Evolutionary conservation across 2,329 filamentous ascomycete genomes (phyloP).

Genomic region (Periconia sp.): DNA sequence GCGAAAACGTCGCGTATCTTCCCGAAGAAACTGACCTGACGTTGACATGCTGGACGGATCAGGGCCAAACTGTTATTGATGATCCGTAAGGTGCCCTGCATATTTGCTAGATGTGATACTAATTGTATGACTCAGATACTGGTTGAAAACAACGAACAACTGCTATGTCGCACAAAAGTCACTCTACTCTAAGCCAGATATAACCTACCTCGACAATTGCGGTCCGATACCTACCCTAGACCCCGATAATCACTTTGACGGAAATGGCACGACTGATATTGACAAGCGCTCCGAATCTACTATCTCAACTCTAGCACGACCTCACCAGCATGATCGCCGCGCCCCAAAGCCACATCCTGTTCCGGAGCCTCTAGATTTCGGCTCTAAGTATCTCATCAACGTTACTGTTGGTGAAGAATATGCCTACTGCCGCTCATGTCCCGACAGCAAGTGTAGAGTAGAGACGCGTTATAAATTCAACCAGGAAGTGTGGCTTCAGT

Average conservation of each 20-base stretch:
- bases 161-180: slow-evolving; percentile 37
- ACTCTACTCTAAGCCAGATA: slow-evolving; percentile 30
- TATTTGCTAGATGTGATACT: neutral
- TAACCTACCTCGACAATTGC: slow-evolving; percentile 32
- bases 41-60: slow-evolving; percentile 35
- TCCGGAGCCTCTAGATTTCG: slow-evolving; percentile 8
- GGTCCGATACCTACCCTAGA: slow-evolving; percentile 37
- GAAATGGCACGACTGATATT: slow-evolving; percentile 28
- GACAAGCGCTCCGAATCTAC: slow-evolving; percentile 4
- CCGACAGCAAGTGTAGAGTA: slow-evolving; percentile 16
- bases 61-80: slow-evolving; percentile 32
- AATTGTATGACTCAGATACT: slow-evolving; percentile 31
- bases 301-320: neutral
- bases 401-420: slow-evolving; percentile 37
- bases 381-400: slow-evolving; percentile 31
- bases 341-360: slow-evolving; percentile 1
- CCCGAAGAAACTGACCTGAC: slow-evolving; percentile 33
- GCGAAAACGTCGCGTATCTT: slow-evolving; percentile 29
- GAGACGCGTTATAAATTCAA: slow-evolving; percentile 29
- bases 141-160: slow-evolving; percentile 39
- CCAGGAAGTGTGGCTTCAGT: slow-evolving; percentile 34
- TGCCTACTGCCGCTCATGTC: slow-evolving; percentile 28
- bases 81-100: slow-evolving; percentile 26
- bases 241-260: slow-evolving; percentile 22
- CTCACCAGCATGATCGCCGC: no score